Conservation (phyloP, 768 basidiomycete genomes). For the Candolleomyces aberdarensis region DNA sequence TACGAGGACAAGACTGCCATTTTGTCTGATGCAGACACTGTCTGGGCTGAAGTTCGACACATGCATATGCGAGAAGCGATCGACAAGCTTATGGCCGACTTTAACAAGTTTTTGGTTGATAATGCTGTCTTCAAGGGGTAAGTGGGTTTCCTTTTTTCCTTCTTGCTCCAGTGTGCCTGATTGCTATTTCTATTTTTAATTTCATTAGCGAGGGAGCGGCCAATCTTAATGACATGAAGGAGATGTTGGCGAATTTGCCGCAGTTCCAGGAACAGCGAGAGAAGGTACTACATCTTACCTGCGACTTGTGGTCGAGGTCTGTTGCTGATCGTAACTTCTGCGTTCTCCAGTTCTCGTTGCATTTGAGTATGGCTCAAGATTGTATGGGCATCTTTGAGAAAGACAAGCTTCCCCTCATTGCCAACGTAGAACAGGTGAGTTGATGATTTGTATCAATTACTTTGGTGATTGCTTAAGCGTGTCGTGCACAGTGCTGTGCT, state of each 20-base stretch:
- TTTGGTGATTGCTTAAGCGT: not conserved
- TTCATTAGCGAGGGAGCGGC: slow-evolving; percentile 67
- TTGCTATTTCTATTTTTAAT: not conserved
- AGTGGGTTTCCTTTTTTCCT: slow-evolving; percentile 15
- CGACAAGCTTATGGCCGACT: slow-evolving; percentile 94
- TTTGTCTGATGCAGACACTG: slow-evolving; percentile 82
- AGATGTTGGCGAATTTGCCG: slow-evolving; percentile 93
- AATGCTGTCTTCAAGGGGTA: slow-evolving; percentile 94
- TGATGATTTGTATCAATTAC: not conserved
- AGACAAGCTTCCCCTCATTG: slow-evolving; percentile 78
- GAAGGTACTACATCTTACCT: slow-evolving; percentile 48
- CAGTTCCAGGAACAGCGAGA: slow-evolving; percentile 95
- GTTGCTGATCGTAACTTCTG: not conserved
- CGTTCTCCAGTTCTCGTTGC: slow-evolving; percentile 80
- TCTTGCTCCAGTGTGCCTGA: not conserved
- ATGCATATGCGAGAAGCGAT: slow-evolving; percentile 99
- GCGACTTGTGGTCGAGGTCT: not conserved
- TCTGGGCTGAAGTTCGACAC: slow-evolving; percentile 92
- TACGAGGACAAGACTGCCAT: slow-evolving; percentile 87
- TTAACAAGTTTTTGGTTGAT: slow-evolving; percentile 91
- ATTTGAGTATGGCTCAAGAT: slow-evolving; percentile 96
- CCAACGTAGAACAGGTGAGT: slow-evolving; percentile 84
- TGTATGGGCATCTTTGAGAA: slow-evolving; percentile 94
- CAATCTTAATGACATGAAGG: slow-evolving; percentile 96
- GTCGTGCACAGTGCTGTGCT: slow-evolving; percentile 72